Evolutionary conservation across 2,329 filamentous ascomycete genomes (phyloP).

Genomic region (Fusarium pseudoanthophilum): DNA sequence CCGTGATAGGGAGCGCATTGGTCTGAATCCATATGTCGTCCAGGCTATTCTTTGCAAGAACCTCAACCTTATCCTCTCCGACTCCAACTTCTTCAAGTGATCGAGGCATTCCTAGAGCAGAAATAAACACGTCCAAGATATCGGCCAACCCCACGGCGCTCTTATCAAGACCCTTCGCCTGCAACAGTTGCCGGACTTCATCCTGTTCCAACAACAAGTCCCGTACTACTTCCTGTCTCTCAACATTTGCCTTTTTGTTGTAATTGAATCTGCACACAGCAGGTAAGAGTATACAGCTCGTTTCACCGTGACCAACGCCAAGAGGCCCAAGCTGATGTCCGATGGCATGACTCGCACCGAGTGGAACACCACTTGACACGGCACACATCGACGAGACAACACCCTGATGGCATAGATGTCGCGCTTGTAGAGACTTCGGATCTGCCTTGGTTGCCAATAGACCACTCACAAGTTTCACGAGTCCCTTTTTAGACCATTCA

Average conservation of each 20-base stretch:
- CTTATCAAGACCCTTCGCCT: background rate
- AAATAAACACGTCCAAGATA: slow-evolving; percentile 61
- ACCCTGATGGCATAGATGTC: slow-evolving; percentile 61
- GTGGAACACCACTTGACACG: slow-evolving; percentile 52
- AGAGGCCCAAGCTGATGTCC: slow-evolving; percentile 64
- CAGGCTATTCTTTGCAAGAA: slow-evolving; percentile 60
- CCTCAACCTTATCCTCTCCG: slow-evolving; percentile 57
- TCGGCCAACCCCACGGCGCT: slow-evolving; percentile 58
- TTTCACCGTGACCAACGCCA: slow-evolving; percentile 70
- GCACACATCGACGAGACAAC: slow-evolving; percentile 64
- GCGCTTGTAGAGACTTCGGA: slow-evolving; percentile 53
- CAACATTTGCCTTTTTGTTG: slow-evolving; percentile 44
- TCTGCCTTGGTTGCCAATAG: slow-evolving; percentile 12
- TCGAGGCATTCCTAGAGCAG: slow-evolving; percentile 64
- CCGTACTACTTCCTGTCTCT: slow-evolving; percentile 29
- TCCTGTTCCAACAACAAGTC: slow-evolving; percentile 29
- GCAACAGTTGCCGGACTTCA: background rate
- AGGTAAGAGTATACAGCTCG: slow-evolving; percentile 57
- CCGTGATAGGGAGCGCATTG: slow-evolving; percentile 60
- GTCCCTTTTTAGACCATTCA: slow-evolving; percentile 1
- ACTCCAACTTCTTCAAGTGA: slow-evolving; percentile 63
- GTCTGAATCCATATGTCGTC: slow-evolving; percentile 61
- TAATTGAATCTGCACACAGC: slow-evolving; percentile 66
- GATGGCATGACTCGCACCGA: slow-evolving; percentile 63
- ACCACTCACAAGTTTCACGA: background rate